phyloP scores from a whole-genome alignment of 2,329 filamentous ascomycete species.

The Whalleya microplaca region DNA sequence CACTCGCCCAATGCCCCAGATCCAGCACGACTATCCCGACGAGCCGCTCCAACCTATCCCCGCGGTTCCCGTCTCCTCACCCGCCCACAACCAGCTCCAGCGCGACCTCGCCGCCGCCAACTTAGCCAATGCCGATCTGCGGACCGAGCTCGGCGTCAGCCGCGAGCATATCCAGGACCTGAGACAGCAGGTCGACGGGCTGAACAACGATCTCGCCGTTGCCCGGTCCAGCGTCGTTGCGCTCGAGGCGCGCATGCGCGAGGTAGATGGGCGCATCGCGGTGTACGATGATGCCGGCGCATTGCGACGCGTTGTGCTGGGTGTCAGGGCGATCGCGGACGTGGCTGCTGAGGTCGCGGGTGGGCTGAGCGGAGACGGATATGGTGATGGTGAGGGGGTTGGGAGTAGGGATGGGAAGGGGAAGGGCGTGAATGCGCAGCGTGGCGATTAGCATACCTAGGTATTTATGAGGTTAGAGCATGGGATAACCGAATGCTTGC shows the following conservation, averaged over 20 bases:
- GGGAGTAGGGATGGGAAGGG: neutral
- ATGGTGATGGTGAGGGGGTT: neutral
- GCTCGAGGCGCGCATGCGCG: slow-evolving; percentile 6
- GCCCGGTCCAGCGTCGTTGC: slow-evolving; percentile 1
- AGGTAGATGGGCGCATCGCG: slow-evolving; percentile 1
- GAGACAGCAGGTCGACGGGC: neutral
- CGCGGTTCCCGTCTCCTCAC: neutral
- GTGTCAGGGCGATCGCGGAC: slow-evolving; percentile 2
- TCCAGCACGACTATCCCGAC: neutral
- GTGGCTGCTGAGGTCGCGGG: neutral
- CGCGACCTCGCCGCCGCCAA: neutral
- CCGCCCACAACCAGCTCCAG: neutral
- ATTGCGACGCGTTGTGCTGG: neutral
- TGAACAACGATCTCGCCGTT: slow-evolving; percentile 6
- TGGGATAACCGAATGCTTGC: too few relatives aligned
- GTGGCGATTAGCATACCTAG: too few relatives aligned
- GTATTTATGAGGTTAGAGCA: too few relatives aligned
- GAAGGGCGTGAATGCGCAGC: neutral
- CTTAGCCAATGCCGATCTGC: neutral
- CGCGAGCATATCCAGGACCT: neutral
- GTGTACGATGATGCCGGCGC: neutral
- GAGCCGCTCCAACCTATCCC: neutral
- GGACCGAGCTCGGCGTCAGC: neutral
- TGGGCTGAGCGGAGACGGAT: neutral
- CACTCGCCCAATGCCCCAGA: neutral